phyloP scores from a whole-genome alignment of 305 asterid genomes.

The Fraxinus albicans region DNA sequence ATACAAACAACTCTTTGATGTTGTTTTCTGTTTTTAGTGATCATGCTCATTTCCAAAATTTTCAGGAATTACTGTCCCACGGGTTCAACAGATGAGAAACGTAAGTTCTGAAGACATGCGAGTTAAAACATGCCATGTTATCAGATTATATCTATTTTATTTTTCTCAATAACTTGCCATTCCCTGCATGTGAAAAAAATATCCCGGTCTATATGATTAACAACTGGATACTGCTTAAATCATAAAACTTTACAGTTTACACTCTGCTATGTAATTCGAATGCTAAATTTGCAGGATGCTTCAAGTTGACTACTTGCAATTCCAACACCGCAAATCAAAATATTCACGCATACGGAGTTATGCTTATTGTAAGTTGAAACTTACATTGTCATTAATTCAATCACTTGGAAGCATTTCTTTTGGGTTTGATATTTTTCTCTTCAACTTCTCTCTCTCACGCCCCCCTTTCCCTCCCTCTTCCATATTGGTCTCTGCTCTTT shows the following conservation, averaged over 20 bases:
- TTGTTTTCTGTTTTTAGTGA: constrained; percentile 11
- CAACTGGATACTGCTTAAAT: neutral
- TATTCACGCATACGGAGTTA: constrained; percentile 67
- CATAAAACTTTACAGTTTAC: neutral
- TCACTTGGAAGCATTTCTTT: neutral
- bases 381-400: neutral
- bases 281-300: constrained; percentile 56
- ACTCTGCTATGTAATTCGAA: neutral
- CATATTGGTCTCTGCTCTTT: neutral
- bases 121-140: constrained; percentile 7
- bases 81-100: constrained; percentile 62
- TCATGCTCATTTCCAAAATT: constrained; percentile 21
- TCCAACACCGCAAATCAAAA: constrained; percentile 52
- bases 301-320: constrained; percentile 59
- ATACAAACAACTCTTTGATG: neutral
- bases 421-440: neutral
- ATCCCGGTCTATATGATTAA: constrained; percentile 1
- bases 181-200: neutral
- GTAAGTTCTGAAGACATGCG: constrained; percentile 38
- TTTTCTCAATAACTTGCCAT: neutral
- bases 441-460: neutral
- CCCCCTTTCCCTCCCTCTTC: neutral
- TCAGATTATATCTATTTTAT: neutral
- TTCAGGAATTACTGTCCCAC: constrained; percentile 76
- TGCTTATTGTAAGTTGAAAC: constrained; percentile 62